Evolutionary conservation across 1,284 basidiomycete genomes (phyloP).

Genomic region (Neonothopanus nambi): DNA sequence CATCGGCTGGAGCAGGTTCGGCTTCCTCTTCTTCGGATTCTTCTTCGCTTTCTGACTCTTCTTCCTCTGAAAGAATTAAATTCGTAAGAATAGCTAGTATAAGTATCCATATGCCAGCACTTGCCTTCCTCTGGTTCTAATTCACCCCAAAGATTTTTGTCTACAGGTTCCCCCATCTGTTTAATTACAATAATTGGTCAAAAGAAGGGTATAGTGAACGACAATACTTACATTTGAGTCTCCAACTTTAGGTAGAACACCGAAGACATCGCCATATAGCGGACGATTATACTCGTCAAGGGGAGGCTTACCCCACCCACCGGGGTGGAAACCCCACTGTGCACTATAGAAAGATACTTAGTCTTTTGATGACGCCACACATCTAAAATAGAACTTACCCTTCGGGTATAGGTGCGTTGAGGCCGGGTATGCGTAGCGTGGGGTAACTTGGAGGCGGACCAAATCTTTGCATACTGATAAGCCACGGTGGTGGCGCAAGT

Average conservation of each 20-base stretch:
- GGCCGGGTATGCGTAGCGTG: slow-evolving; percentile 91
- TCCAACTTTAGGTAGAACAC: slow-evolving; percentile 78
- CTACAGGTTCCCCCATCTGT: slow-evolving; percentile 75
- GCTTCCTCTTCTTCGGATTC: slow-evolving; percentile 70
- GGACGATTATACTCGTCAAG: slow-evolving; percentile 97
- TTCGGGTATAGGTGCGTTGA: slow-evolving; percentile 96
- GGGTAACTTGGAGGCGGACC: slow-evolving; percentile 98
- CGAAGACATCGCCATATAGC: slow-evolving; percentile 96
- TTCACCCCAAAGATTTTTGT: slow-evolving; percentile 89
- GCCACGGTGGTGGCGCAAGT: slow-evolving; percentile 96
- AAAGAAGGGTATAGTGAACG: neutral
- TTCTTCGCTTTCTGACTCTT: slow-evolving; percentile 62
- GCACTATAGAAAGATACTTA: slow-evolving; percentile 54
- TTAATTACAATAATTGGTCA: slow-evolving; percentile 12
- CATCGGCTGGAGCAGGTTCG: slow-evolving; percentile 69
- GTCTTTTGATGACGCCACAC: neutral
- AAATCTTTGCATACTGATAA: slow-evolving; percentile 99
- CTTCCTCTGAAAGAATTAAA: slow-evolving; percentile 21
- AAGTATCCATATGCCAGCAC: slow-evolving; percentile 16
- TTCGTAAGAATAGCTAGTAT: slow-evolving; percentile 1
- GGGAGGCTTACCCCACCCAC: slow-evolving; percentile 99
- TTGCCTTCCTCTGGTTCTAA: slow-evolving; percentile 89
- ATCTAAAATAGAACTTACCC: slow-evolving; percentile 57
- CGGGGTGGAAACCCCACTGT: slow-evolving; percentile 99
- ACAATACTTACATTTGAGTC: slow-evolving; percentile 67